Evolutionary conservation across 2,329 filamentous ascomycete species (phyloP).

Genomic region (Trichoderma simmonsii): DNA sequence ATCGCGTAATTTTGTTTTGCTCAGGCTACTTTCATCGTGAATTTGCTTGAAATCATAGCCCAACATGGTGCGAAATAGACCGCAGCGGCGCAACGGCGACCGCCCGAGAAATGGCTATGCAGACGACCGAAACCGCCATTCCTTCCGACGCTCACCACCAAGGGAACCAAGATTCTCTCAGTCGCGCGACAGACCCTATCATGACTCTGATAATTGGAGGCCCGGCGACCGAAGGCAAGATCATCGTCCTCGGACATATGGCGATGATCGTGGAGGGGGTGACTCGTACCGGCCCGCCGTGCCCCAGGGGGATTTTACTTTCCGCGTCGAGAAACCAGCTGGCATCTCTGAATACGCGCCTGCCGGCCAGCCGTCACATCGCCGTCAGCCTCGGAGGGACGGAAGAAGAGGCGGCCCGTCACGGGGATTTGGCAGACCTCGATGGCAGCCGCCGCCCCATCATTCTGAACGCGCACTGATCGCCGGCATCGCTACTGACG

Average conservation of each 20-base stretch:
- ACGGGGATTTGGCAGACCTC: slow-evolving; percentile 28
- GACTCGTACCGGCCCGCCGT: slow-evolving; percentile 33
- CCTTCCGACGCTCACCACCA: slow-evolving; percentile 13
- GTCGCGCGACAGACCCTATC: slow-evolving; percentile 21
- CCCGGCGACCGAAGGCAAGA: slow-evolving; percentile 27
- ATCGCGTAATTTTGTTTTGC: background rate
- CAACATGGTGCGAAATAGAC: slow-evolving; percentile 11
- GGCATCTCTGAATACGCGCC: slow-evolving; percentile 41
- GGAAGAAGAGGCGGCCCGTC: slow-evolving; percentile 26
- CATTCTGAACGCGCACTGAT: slow-evolving; percentile 51
- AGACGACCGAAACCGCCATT: slow-evolving; percentile 19
- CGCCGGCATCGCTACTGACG: slow-evolving; percentile 39
- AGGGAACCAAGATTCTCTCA: background rate
- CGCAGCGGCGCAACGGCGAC: slow-evolving; percentile 16
- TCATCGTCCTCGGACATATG: slow-evolving; percentile 22
- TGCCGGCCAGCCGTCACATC: slow-evolving; percentile 22
- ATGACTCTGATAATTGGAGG: slow-evolving; percentile 31
- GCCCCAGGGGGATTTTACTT: slow-evolving; percentile 53
- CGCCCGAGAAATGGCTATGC: slow-evolving; percentile 19
- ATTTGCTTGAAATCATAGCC: background rate
- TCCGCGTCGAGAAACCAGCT: slow-evolving; percentile 50
- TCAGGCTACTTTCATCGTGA: background rate
- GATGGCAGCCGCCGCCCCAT: slow-evolving; percentile 39
- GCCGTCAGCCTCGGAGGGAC: slow-evolving; percentile 25
- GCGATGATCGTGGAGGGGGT: slow-evolving; percentile 23